Evolutionary conservation across 2,329 filamentous ascomycete genomes (phyloP), one percentile per base, ranked within the genome.

Genomic region (Epichloe typhina): DNA sequence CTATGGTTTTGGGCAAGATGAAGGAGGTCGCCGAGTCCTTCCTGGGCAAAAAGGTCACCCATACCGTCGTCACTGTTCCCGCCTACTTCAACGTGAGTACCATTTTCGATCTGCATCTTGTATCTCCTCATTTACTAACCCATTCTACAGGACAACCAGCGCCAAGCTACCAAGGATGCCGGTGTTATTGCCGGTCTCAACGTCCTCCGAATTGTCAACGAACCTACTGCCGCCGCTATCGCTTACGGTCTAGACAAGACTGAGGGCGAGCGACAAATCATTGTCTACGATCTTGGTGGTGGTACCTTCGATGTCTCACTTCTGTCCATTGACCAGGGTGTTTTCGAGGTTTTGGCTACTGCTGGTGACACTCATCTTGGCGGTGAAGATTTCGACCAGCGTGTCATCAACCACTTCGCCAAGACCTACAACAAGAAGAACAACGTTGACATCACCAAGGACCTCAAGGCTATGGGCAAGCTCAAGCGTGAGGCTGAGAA

Each of bases 351-450:
- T 61, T 73, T 91, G 72, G 86, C 90, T 70, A 95, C 89, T 63
- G 88, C 89, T 67, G 89, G 90, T 88, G 90, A 96, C 70, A 95
- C 90, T 63, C 90, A 95, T 72, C 82, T 96, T 61, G 90, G 90
- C 84, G 90, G 90, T 83, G 90, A 97, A 73, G 91, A 97, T 76
- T 97, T 97, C 70, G 91, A 97, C 71, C 89, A 97, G 80, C 85
- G 91, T 68, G 80, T 97, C 70, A 95, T 97, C 76, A 88, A 86
- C 79, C 80, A 91, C 82, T 88, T 97, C 68, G 84, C 85, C 77
- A 96, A 97, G 85, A 77, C 80, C 62, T 97, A 95, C 83, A 97
- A 97, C 84, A 96, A 96, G 85, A 93, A 96, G 81, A 80, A 96
- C 78, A 74, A 72, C 62, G 88, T 94, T 60, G 89, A 98, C 62